Conservation (phyloP, 352 stramenopile genomes). For the Globisporangium camurandrum region DNA sequence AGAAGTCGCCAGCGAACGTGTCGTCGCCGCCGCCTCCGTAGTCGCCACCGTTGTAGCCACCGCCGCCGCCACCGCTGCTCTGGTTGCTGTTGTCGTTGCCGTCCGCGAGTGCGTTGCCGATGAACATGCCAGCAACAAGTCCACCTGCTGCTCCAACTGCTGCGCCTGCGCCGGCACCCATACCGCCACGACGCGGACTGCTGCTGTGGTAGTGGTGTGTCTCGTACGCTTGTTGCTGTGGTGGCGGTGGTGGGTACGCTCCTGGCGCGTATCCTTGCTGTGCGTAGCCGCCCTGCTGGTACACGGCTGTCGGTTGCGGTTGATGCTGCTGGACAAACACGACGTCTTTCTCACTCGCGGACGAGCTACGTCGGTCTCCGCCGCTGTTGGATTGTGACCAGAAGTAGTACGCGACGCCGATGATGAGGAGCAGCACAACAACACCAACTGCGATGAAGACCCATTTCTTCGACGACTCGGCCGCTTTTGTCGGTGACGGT, state of each 20-base stretch:
- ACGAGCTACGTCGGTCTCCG: conserved; percentile 15
- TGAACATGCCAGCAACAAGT: conserved; percentile 14
- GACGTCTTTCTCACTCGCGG: conserved; percentile 15
- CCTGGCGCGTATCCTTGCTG: conserved; percentile 31
- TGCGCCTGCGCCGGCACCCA: conserved; percentile 11
- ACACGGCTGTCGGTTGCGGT: too few relatives aligned
- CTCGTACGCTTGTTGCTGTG: conserved; percentile 13
- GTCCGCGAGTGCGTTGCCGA: conserved; percentile 16
- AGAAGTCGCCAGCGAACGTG: conserved; percentile 17
- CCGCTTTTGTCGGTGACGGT: conserved; percentile 27
- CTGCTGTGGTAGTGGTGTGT: conserved; percentile 11
- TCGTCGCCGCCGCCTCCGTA: conserved; percentile 6
- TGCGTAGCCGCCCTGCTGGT: conserved; percentile 24
- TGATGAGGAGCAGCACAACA: conserved; percentile 25
- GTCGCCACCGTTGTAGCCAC: too few relatives aligned
- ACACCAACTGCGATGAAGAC: conserved; percentile 24
- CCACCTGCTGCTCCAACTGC: conserved; percentile 13
- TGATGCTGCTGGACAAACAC: conserved; percentile 26
- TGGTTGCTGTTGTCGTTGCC: conserved; percentile 8
- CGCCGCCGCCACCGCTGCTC: conserved; percentile 7
- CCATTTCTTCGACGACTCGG: conserved; percentile 17
- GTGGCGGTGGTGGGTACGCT: conserved; percentile 24
- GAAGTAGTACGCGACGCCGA: conserved; percentile 27
- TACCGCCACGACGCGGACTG: conserved; percentile 9
- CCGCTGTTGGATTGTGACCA: conserved; percentile 24